phyloP scores from a whole-genome alignment of 139 green algal genomes.

The Chlorella vulgaris region DNA sequence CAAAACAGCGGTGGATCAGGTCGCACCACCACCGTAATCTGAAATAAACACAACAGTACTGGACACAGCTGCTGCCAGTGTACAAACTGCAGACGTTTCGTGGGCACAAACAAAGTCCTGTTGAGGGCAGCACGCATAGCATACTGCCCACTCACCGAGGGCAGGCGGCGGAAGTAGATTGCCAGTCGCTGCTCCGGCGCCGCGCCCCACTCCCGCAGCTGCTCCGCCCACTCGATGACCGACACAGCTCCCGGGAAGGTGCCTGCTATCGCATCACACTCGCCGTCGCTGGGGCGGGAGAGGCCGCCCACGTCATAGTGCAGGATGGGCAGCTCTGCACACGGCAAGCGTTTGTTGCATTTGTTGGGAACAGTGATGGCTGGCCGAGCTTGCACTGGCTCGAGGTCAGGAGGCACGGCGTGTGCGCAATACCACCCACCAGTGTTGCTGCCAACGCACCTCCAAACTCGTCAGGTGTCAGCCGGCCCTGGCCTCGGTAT shows the following conservation, averaged over 20 bases:
- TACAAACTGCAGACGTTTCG: too few species aligned
- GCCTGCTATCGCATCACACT: constrained; percentile 13
- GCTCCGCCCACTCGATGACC: constrained; percentile 48
- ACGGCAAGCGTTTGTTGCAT: too few species aligned
- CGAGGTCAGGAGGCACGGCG: not conserved
- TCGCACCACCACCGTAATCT: too few species aligned
- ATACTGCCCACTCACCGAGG: not conserved
- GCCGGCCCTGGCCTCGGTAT: not conserved
- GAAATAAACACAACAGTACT: too few species aligned
- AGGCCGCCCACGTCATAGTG: constrained; percentile 18
- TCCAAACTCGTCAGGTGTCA: not conserved
- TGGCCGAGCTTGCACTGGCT: not conserved
- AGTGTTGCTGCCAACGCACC: not conserved
- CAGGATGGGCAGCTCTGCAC: constrained; percentile 11
- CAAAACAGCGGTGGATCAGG: not conserved
- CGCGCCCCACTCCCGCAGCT: constrained; percentile 30
- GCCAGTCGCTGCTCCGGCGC: constrained; percentile 33
- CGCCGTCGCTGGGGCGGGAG: constrained; percentile 6
- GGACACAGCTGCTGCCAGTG: too few species aligned
- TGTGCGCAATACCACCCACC: too few species aligned
- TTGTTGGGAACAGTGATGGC: too few species aligned
- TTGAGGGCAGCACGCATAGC: too few species aligned
- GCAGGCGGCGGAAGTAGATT: constrained; percentile 34
- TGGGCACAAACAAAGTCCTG: too few species aligned
- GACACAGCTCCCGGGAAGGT: constrained; percentile 31